These are phyloP conservation scores for Neurospora tetraspora DNA, from an alignment of 495 filamentous ascomycete genomes.

Conservation along the genomic window DNA sequence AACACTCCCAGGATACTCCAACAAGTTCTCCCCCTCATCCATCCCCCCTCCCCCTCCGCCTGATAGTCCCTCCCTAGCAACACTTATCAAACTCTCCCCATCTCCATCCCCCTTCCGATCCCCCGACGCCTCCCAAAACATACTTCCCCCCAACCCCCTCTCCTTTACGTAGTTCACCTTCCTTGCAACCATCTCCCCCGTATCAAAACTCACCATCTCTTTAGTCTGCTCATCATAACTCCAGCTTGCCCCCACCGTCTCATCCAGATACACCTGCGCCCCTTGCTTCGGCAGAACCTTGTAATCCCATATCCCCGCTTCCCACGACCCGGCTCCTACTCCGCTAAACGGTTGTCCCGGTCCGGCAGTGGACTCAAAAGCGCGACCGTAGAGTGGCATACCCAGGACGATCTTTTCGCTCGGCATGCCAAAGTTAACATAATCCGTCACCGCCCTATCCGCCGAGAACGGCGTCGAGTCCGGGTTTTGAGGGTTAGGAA, in stretches of 20 bases:
- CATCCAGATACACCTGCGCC: conserved; percentile 35
- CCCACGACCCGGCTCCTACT: conserved; percentile 58
- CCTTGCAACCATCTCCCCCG: conserved; percentile 38
- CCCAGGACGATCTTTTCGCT: conserved; percentile 66
- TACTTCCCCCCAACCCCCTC: conserved; percentile 60
- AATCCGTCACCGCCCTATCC: conserved; percentile 55
- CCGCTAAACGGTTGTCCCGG: conserved; percentile 55
- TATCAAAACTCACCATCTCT: conserved; percentile 70
- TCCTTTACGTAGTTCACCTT: conserved; percentile 60
- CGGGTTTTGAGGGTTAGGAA: conserved; percentile 38
- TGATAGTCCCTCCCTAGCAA: conserved; percentile 31
- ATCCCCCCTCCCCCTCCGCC: conserved; percentile 25
- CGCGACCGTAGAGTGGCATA: conserved; percentile 78
- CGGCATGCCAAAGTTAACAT: conserved; percentile 52
- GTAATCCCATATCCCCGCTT: conserved; percentile 76
- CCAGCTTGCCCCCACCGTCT: conserved; percentile 48
- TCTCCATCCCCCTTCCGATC: conserved; percentile 46
- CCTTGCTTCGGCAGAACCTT: conserved; percentile 50
- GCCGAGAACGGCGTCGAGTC: conserved; percentile 57
- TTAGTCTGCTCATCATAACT: conserved; percentile 50
- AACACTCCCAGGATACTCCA: conserved; percentile 31
- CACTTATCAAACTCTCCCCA: conserved; percentile 52
- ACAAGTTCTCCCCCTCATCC: conserved; percentile 24
- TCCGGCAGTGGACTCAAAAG: conserved; percentile 62
- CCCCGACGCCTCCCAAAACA: conserved; percentile 86